Base-by-base conservation (phyloP, 768 basidiomycete genomes). In the Mycena galopus region DNA sequence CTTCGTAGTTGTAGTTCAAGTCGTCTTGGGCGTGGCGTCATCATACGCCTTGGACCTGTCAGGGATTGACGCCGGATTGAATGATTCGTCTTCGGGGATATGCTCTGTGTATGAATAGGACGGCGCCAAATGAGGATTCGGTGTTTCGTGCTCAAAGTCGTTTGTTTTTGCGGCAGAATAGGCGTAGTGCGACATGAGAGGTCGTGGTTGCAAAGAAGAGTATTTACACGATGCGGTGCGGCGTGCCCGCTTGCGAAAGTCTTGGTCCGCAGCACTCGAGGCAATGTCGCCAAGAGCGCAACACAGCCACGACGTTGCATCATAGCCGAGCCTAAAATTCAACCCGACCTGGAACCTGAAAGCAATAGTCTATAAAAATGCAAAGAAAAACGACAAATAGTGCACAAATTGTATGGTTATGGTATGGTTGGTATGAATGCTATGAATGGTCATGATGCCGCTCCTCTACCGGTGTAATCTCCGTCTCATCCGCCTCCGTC, bases 391-490 rank as follows among this genome's bases (percentile, higher is more conserved):
- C 39, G 64, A 59, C 23, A 37, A 64, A 69, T 73, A 66, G 59
- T 65, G 69, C 64, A 73, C 63, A 69, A 51, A 57, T 65, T n/a
- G n/a, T n/a, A n/a, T n/a, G n/a, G n/a, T n/a, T n/a, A n/a, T n/a
- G n/a, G 71, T 55, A 44, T 53, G 67, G 39, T 75, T 29, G 39
- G 39, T 39, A 39, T 39, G 30, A 56, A 69, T 61, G 65, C 64
- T 61, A 73, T 72, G 35, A n/a, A 17, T 37, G 65, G 59, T 47
- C n/a, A n/a, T n/a, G n/a, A n/a, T n/a, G n/a, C n/a, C n/a, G 55
- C 55, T 58, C 56, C 12, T 84, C 82, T 67, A 87, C 77, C 42
- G 85, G 84, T 23, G 83, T 84, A 32, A 78, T 80, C 62, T 88
- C 84, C n/a, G n/a, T n/a, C n/a, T n/a, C n/a, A n/a, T n/a, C n/a